These are phyloP conservation scores for Austroboletus novae-zelandiae DNA, from an alignment of 1,284 basidiomycete species.

Conservation along the genomic window DNA sequence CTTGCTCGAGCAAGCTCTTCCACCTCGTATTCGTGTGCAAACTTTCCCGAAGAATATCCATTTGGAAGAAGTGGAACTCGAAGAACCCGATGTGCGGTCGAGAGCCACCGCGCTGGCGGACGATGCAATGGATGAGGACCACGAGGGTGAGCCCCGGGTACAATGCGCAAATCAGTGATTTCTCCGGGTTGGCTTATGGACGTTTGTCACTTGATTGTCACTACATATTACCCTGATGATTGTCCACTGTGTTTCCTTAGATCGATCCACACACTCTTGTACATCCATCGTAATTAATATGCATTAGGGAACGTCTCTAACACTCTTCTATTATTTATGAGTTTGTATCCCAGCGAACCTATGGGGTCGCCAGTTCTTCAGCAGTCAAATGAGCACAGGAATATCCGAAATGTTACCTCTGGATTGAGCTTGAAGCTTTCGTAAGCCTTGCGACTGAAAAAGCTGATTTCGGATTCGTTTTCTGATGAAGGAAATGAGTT, in stretches of 20 bases:
- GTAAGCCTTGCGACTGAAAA: constrained; percentile 80
- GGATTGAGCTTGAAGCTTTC: constrained; percentile 81
- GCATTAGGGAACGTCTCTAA: constrained; percentile 14
- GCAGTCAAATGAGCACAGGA: not conserved
- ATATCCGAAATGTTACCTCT: constrained; percentile 48
- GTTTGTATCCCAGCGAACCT: constrained; percentile 31
- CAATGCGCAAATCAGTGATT: constrained; percentile 81
- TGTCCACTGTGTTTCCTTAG: constrained; percentile 25
- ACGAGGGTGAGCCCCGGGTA: constrained; percentile 68
- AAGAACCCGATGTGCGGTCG: constrained; percentile 81
- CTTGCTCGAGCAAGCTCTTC: constrained; percentile 85
- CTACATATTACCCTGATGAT: constrained; percentile 7
- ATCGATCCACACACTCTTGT: constrained; percentile 20
- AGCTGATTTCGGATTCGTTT: constrained; percentile 91
- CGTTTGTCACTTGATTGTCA: constrained; percentile 7
- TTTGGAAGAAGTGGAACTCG: constrained; percentile 86
- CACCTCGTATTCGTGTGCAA: constrained; percentile 71
- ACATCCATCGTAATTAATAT: constrained; percentile 33
- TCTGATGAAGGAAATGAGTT: constrained; percentile 50
- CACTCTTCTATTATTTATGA: constrained; percentile 2
- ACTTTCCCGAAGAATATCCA: constrained; percentile 68
- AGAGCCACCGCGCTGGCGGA: constrained; percentile 51
- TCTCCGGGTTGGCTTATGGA: constrained; percentile 11
- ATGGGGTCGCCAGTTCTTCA: not conserved
- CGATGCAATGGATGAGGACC: constrained; percentile 88